phyloP scores from a whole-genome alignment of 768 basidiomycete genomes.

The Hericium erinaceus region DNA sequence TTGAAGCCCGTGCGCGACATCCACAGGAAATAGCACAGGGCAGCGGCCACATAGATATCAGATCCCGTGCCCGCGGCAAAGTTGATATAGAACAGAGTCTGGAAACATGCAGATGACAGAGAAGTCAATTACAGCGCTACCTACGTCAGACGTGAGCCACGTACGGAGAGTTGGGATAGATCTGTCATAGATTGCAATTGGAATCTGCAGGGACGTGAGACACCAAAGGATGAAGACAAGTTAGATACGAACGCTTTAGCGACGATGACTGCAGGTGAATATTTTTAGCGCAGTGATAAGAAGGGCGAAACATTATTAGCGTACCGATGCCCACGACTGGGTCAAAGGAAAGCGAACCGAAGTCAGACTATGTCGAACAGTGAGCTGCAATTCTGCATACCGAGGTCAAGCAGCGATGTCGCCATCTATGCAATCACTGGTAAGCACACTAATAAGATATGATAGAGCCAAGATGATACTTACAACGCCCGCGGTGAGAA shows the following conservation, averaged over 20 bases:
- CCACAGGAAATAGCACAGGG: conserved; percentile 40
- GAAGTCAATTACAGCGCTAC: neutral
- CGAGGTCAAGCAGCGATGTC: conserved; percentile 1
- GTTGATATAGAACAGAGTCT: conserved; percentile 44
- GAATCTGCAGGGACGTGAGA: conserved; percentile 25
- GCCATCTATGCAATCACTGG: neutral
- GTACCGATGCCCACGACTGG: neutral
- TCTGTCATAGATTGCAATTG: conserved; percentile 11
- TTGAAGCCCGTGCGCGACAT: conserved; percentile 42
- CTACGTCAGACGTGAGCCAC: neutral
- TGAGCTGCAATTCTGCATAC: neutral
- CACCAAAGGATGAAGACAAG: neutral
- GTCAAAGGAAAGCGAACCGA: neutral
- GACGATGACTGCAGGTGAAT: conserved; percentile 33
- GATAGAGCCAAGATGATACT: neutral
- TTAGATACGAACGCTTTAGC: conserved; percentile 35
- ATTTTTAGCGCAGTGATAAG: neutral
- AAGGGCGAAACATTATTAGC: neutral
- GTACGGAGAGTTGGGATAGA: neutral
- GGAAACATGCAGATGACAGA: neutral
- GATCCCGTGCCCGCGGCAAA: conserved; percentile 41
- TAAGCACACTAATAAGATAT: no score
- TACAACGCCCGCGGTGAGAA: conserved; percentile 4
- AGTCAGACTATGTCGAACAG: no score
- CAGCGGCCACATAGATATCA: conserved; percentile 41